Base-by-base conservation (phyloP, 2,329 filamentous ascomycete species). In the Fusarium temperatum region DNA sequence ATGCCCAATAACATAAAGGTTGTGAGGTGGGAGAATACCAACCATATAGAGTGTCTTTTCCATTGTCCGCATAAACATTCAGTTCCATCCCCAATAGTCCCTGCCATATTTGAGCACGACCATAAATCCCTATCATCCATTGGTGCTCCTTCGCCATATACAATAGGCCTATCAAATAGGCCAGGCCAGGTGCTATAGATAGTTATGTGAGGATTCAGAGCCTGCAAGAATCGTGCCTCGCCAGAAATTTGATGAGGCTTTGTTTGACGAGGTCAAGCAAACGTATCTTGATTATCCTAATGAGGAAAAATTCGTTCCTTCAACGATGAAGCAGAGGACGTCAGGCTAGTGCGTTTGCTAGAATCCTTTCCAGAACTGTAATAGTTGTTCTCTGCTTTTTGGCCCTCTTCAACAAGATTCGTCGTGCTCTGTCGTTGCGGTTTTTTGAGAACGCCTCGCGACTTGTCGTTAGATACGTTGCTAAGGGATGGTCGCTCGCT, bases 371-470 rank as follows among this genome's bases (percentile, higher is more conserved):
- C 57, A 12, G 63, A 30, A n/a, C 39, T 72, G 32, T 42, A 81
- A 17, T 76, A 63, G 41, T 54, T 70, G 22, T 75, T 79, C 48
- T 80, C 78, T 15, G 58, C 58, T 50, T 70, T 77, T 39, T 75
- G 72, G 22, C 73, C 74, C 41, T 80, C 78, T 30, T 78, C 77
- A 38, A 66, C 63, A 26, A 78, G 48, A 26, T 61, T 74, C 30
- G 66, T 67, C 18, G 75, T 77, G 67, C 78, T 82, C 44, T 79
- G 77, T n/a, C 79, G 74, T 35, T 80, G 77, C 8, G 78, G 75
- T n/a, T 82, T 84, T 76, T 85, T 85, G 48, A 84, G 79, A 15
- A 85, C 76, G 6, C 77, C 75, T 62, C 80, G 82, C 2, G 68
- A 36, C 54, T 68, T 73, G 15, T 78, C 74, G 38, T 59, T 67